Evolutionary conservation across 805 yeast species (phyloP), one percentile per base, ranked within the genome.

Genomic region (Tetrapisispora fleetii): DNA sequence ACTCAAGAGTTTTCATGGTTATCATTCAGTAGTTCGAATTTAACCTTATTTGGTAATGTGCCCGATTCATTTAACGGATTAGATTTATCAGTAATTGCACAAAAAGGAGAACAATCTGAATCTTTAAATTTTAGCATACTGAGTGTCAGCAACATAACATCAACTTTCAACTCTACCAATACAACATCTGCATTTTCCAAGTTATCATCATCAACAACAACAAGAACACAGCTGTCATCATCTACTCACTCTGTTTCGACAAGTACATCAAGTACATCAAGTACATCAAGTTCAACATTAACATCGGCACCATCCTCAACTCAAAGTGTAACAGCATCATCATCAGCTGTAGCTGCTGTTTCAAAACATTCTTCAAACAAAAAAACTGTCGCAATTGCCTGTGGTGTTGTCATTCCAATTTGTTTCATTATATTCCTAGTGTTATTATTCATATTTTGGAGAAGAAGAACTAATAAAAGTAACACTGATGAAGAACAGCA

Each of bases 371-470:
- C 68, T 47, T 33, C 45, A 3, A 42, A 47, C 16, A 57, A 55
- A n/a, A 57, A 56, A 8, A 67, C 77, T 2, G 70, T 86, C n/a
- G 96, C 95, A 0, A 85, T 91, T 60, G 95, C 90, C 1, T 75
- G 90, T 51, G 97, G 96, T 48, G 90, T 85, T n/a, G 86, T 83
- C 1, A 74, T 93, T 43, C 95, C 96, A 1, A 67, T 78, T 3
- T 74, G 75, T 1, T 56, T 85, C 0, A 56, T 80, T 9, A 54
- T 79, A 2, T 74, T 78, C 0, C 71, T 70, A 0, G 45, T 76
- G 1, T 32, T 81, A 2, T 45, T 87, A 5, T 68, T 83, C 52
- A 71, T 76, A 55, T 78, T 86, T 58, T 80, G 80, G 57, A 74
- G 76, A 70, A 70, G 74, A 60, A 72, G 75, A 17, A 59, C 67